phyloP scores from a whole-genome alignment of 306 rosid species.

The Vigna mungo region DNA sequence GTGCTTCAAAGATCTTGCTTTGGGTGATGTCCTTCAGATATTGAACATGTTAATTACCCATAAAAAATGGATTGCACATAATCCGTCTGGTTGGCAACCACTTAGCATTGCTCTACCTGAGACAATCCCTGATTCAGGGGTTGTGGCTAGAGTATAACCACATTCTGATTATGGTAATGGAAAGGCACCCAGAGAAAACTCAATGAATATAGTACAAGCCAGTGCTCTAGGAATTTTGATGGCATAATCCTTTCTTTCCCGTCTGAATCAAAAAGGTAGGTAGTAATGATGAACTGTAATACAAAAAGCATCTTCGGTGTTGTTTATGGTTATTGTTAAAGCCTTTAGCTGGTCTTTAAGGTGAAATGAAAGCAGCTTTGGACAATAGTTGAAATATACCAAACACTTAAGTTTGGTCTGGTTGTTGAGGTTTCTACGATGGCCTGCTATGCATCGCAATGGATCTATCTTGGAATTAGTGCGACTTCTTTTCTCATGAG shows the following conservation, averaged over 20 bases:
- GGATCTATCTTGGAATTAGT: constrained; percentile 41
- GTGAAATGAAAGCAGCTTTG: constrained; percentile 43
- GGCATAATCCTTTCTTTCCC: constrained; percentile 26
- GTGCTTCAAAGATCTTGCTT: constrained; percentile 67
- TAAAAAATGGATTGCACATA: constrained; percentile 86
- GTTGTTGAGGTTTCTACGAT: constrained; percentile 38
- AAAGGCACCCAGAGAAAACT: constrained; percentile 42
- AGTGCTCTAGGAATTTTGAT: constrained; percentile 33
- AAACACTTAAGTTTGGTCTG: constrained; percentile 35
- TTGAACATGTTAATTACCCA: constrained; percentile 61
- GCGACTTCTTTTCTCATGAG: constrained; percentile 12
- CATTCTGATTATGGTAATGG: constrained; percentile 37
- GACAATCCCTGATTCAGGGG: constrained; percentile 53
- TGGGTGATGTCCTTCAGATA: constrained; percentile 78
- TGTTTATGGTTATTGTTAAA: constrained; percentile 30
- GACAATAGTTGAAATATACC: constrained; percentile 36
- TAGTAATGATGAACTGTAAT: constrained; percentile 43
- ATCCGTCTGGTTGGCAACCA: constrained; percentile 93
- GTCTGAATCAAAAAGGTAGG: constrained; percentile 35
- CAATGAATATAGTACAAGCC: constrained; percentile 40
- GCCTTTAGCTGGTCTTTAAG: constrained; percentile 30
- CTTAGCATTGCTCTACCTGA: constrained; percentile 66
- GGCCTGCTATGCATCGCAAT: constrained; percentile 33
- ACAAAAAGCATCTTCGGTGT: constrained; percentile 9
- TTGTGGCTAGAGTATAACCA: constrained; percentile 28